A percentile compares a stretch with the other conserved stretches of the same genome.
Evolutionary conservation across 208 protist species (phyloP).

Genomic region (Leishmania aethiopica): DNA sequence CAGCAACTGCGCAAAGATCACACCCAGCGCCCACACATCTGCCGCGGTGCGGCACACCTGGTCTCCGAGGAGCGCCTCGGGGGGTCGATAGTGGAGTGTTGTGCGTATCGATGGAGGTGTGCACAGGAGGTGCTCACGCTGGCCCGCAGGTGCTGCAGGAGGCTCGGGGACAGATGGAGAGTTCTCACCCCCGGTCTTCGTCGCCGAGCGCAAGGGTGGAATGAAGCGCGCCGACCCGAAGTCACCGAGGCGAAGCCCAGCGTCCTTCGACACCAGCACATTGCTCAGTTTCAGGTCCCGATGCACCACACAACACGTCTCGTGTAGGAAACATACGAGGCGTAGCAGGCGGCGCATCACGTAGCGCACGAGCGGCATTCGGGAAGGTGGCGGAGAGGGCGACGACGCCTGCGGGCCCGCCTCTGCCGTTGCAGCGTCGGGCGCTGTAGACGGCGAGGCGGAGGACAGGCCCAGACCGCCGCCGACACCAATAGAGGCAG

Average conservation of each 20-base stretch:
- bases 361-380: constrained; percentile 64
- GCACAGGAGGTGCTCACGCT: constrained; percentile 26
- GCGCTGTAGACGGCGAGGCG: background rate
- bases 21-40: constrained; percentile 89
- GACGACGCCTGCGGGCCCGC: constrained; percentile 16
- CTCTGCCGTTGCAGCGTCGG: background rate
- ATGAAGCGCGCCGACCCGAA: constrained; percentile 87
- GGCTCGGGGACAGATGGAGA: background rate
- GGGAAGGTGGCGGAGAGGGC: constrained; percentile 20
- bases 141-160: background rate
- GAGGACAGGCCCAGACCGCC: background rate
- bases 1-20: constrained; percentile 88
- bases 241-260: constrained; percentile 81
- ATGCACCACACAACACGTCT: constrained; percentile 78
- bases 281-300: constrained; percentile 92
- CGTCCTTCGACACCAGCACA: constrained; percentile 67
- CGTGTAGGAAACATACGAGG: constrained; percentile 71
- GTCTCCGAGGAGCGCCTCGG: constrained; percentile 79
- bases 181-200: background rate
- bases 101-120: constrained; percentile 78
- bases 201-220: constrained; percentile 4
- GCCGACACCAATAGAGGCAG: background rate
- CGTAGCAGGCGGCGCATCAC: constrained; percentile 74
- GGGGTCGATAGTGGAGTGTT: constrained; percentile 87
- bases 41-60: constrained; percentile 52